phyloP scores from a whole-genome alignment of 2,329 filamentous ascomycete genomes.

The Myriosclerotinia curreyana region DNA sequence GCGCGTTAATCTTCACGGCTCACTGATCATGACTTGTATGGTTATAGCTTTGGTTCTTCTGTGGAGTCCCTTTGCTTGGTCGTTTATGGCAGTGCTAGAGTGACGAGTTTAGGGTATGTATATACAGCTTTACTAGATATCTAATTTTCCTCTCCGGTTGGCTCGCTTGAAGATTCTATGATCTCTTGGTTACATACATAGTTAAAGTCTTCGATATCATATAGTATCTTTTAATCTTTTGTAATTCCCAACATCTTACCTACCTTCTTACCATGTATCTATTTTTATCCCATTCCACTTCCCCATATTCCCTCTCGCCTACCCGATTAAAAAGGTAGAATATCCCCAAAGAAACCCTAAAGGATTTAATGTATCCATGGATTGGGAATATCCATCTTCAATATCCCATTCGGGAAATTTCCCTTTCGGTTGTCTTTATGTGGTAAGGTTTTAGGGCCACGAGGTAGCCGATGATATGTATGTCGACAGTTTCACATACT shows the following conservation, averaged over 20 bases:
- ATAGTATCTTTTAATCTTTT: not conserved
- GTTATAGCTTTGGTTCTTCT: slow-evolving; percentile 3
- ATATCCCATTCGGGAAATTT: not conserved
- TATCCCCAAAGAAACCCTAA: not conserved
- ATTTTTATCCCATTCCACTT: not conserved
- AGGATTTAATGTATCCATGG: not conserved
- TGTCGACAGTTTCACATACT: not conserved
- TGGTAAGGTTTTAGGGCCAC: not conserved
- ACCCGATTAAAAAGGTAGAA: not conserved
- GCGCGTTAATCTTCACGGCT: slow-evolving; percentile 18
- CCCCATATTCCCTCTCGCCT: not conserved
- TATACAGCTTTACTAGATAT: not conserved
- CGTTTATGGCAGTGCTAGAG: slow-evolving; percentile 2
- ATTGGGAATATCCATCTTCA: not conserved
- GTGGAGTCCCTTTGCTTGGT: slow-evolving; percentile 11
- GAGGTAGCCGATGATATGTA: not conserved
- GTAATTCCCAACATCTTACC: not conserved
- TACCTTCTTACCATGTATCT: not conserved
- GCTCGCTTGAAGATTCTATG: not conserved
- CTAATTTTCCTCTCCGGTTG: not conserved
- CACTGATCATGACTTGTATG: not conserved
- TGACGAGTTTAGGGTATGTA: not conserved
- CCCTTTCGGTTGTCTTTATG: not conserved
- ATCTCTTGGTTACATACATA: not conserved
- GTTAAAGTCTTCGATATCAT: not conserved